Base-by-base conservation (phyloP, 1,284 basidiomycete species). In the Fistulinella cinereoalba region DNA sequence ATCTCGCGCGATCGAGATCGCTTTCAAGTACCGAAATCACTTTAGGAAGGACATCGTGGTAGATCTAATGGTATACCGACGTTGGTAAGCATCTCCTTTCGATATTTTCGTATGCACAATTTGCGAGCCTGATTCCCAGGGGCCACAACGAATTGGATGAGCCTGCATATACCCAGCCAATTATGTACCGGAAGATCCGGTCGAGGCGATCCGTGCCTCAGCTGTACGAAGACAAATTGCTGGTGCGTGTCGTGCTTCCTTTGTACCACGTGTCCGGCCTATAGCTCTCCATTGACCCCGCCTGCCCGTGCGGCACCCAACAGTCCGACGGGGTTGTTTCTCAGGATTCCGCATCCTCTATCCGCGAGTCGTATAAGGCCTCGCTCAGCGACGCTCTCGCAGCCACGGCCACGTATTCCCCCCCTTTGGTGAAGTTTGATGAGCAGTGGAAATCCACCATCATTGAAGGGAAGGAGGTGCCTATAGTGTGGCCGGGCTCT, bases 131-230 rank as follows among this genome's bases (percentile, higher is more conserved):
- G 28, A 44, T 44, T 27, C 29, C 28, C 50, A 77, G 79, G 75
- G 88, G 88, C 3, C 92, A 95, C 65, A 95, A 95, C 61, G 92
- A 95, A 67, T 78, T 95, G 27, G 92, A 96, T 61, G 80, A 94
- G 55, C 94, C 95, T 0, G 82, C 83, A 15, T 92, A 93, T 66
- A 97, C 95, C 0, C 87, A 90, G 60, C 92, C 91, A 0, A 70
- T 83, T 19, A 94, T 94, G 92, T 93, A 94, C 66, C 79, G 89
- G 63, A 82, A 88, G 68, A 92, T 93, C 56, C 76, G 82, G 6
- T 76, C 80, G 0, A 73, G 88, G 42, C 81, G 76, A 37, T 89
- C 86, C 4, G 88, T 94, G 6, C 90, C 92, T 6, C 75, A 81
- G 43, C 67, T 91, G 16, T 96, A 93, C 59, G 92, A 94, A 61